Evolutionary conservation across 176 grass and related monocot species (phyloP).

Genomic region (Hsuehochloa calcarea): DNA sequence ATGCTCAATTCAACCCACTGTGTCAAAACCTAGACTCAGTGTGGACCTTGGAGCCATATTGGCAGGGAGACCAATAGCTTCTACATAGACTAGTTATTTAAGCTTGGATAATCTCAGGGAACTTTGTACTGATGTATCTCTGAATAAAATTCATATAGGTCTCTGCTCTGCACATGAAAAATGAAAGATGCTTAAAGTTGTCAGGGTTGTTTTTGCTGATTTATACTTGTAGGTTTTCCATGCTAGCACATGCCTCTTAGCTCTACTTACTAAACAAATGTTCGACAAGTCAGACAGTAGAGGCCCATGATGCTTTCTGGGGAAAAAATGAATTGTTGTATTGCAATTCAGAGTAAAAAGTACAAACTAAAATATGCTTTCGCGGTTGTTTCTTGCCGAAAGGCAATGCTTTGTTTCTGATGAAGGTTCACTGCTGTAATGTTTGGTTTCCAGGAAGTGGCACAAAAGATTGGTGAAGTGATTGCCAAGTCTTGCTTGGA

Average conservation of each 20-base stretch:
- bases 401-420: slow-evolving; percentile 11
- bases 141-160: background rate
- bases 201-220: background rate
- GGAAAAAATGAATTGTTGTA: background rate
- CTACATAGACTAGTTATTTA: background rate
- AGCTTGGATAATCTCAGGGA: background rate
- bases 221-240: background rate
- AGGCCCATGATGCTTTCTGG: background rate
- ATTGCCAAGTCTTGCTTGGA: slow-evolving; percentile 95
- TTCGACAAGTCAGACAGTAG: background rate
- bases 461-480: slow-evolving; percentile 82
- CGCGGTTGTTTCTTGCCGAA: background rate
- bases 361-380: background rate
- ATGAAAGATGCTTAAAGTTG: background rate
- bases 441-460: slow-evolving; percentile 65
- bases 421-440: background rate
- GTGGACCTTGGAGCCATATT: background rate
- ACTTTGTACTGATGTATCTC: background rate
- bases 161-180: background rate
- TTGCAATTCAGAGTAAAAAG: background rate
- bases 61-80: background rate
- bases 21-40: background rate
- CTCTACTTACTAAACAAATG: background rate
- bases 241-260: background rate
- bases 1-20: background rate